Evolutionary conservation across 805 yeast species (phyloP), one percentile per base, ranked within the genome.

Genomic region (Ogataea nonfermentans): DNA sequence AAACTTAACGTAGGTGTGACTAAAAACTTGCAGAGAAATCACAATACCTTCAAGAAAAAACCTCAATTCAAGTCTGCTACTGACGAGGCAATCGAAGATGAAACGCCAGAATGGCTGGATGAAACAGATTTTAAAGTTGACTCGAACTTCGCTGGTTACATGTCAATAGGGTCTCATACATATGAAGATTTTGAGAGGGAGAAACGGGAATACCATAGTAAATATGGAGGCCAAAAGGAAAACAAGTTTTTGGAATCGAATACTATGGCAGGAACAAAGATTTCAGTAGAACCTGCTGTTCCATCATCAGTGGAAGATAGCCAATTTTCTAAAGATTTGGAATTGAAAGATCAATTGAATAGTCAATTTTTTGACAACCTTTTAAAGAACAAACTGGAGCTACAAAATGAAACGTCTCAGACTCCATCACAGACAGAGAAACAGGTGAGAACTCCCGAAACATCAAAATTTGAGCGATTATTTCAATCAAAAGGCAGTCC

Each of bases 51-150:
- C 35, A 36, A 37, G 41, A 47, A 38, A 24, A 38, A 35, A 29
- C 28, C 32, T 11, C 12, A 12, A 9, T 19, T 36, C 24, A 28
- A 23, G 23, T 13, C 32, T n/a, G 9, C 17, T 10, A 9, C 22
- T n/a, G 43, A 38, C 27, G 53, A 45, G 9, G 32, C 30, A 4
- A 22, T 20, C 2, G 55, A 51, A 7, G 59, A 56, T 4, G 57
- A 48, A 11, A 33, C 34, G 9, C 65, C 65, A 1, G 63, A 53
- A 35, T 61, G 65, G 65, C 44, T 53, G 24, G 55, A 50, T 13
- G 65, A 59, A 28, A 53, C 61, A 2, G 62, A 61, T 36, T 61
- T 61, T 44, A 55, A 57, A 29, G 54, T 54, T 9, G 65, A 60
- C 30, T 30, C 45, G n/a, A 57, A 51, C 42, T 55, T 60, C 27